These are phyloP conservation scores for Pisolithus sp. DNA, from an alignment of 768 basidiomycete genomes.

Conservation along the genomic window DNA sequence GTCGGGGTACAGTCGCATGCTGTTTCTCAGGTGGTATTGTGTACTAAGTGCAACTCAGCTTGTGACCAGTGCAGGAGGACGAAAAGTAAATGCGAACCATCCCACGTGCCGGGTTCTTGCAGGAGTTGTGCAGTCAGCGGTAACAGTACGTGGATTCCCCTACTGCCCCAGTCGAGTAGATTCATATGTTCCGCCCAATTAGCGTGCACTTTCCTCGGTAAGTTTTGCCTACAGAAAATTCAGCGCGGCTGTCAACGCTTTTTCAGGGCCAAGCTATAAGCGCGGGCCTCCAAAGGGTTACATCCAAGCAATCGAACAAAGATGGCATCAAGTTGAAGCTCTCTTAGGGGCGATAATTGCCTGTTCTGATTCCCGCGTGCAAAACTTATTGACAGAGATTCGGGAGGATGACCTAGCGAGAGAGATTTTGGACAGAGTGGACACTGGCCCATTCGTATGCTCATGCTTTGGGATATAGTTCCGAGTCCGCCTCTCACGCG, in stretches of 20 bases:
- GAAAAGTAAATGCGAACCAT: slow-evolving; percentile 79
- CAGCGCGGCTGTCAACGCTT: not conserved
- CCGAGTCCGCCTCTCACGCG: slow-evolving; percentile 3
- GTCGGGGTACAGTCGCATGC: slow-evolving; percentile 41
- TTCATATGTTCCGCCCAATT: slow-evolving; percentile 11
- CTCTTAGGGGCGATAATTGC: slow-evolving; percentile 78
- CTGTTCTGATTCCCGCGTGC: slow-evolving; percentile 60
- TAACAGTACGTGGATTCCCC: slow-evolving; percentile 35
- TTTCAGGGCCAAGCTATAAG: slow-evolving; percentile 69
- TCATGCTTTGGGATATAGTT: not conserved
- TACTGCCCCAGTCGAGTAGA: slow-evolving; percentile 2
- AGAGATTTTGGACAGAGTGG: slow-evolving; percentile 71
- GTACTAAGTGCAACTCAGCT: slow-evolving; percentile 37
- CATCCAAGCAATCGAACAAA: slow-evolving; percentile 86
- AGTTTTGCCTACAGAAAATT: not conserved
- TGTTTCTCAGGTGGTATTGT: slow-evolving; percentile 2
- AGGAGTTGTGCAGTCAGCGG: slow-evolving; percentile 58
- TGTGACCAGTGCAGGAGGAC: slow-evolving; percentile 87
- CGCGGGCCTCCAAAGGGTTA: slow-evolving; percentile 87
- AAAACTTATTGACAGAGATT: slow-evolving; percentile 55
- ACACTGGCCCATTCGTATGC: slow-evolving; percentile 73
- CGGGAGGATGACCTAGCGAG: slow-evolving; percentile 69
- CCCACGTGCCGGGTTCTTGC: slow-evolving; percentile 42
- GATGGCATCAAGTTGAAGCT: slow-evolving; percentile 90
- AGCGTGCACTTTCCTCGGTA: slow-evolving; percentile 68